Base-by-base conservation (phyloP, 495 filamentous ascomycete species). In the Talaromyces wortmannii region DNA sequence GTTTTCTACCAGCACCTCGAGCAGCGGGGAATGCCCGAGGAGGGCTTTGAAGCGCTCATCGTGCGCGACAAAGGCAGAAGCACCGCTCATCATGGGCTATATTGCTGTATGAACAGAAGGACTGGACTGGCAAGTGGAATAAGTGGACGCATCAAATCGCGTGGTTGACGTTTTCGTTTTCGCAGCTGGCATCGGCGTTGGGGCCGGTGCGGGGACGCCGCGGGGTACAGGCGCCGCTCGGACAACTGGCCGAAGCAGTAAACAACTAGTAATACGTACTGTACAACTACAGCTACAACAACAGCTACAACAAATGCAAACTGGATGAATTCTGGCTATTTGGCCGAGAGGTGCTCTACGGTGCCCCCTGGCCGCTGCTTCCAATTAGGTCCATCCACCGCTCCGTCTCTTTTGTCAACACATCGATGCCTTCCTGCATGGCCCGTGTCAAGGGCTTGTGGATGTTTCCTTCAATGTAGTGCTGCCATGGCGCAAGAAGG, bases 381-480 rank as follows among this genome's bases (percentile, higher is more conserved):
- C 85, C 84, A 49, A 87, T 63, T 69, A 79, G 74, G 60, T 84
- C 83, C 81, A 87, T 87, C 66, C 81, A 81, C 57, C 74, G 67
- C 68, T 88, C 84, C 48, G 86, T 80, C 60, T 77, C 76, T 59
- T 76, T 69, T 62, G 86, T 81, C 72, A 89, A 83, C 18, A 72
- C 69, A 18, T 73, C 62, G 16, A 85, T 88, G 10, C 81, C 85
- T 42, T 78, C 76, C 62, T 84, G 82, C 58, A 90, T 86, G 32
- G 88, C 67, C 49, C 76, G 74, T 17, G 84, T 89, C 60, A 88
- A 62, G 10, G 81, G 79, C 64, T 83, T 84, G 7, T 76, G 77
- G 16, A 70, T 23, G 23, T 23, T 23, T 23, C 23, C 23, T 23
- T 23, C 23, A 23, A 23, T 23, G 23, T 23, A 23, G 23, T 23